Conservation (phyloP, 306 rosid species). For the Canavalia ensiformis region DNA sequence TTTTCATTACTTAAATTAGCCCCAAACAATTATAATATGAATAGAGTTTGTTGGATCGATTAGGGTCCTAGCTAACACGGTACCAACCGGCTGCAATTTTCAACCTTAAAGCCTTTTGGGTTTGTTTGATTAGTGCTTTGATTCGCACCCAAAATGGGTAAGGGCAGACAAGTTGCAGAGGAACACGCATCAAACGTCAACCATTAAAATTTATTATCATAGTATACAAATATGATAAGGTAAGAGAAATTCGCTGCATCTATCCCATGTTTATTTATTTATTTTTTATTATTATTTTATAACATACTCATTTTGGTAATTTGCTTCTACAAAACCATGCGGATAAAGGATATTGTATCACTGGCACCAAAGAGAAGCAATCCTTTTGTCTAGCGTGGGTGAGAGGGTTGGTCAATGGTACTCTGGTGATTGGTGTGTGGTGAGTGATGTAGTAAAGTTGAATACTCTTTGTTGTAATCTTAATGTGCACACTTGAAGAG, state of each 20-base stretch:
- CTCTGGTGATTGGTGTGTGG: constrained; percentile 23
- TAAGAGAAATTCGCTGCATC: neutral
- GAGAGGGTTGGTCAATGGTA: constrained; percentile 28
- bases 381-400: constrained; percentile 33
- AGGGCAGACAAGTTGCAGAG: neutral
- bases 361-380: constrained; percentile 43
- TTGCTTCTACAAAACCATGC: constrained; percentile 23
- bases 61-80: neutral
- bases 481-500: constrained; percentile 18
- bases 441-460: constrained; percentile 32
- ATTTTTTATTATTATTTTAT: neutral
- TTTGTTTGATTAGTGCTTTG: neutral
- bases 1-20: too few relatives aligned
- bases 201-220: constrained; percentile 8
- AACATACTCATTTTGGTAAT: neutral
- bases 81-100: neutral
- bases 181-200: constrained; percentile 12
- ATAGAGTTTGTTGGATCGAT: neutral
- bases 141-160: constrained; percentile 10
- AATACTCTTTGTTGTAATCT: neutral
- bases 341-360: constrained; percentile 31
- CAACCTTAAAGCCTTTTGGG: neutral
- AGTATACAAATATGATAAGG: neutral
- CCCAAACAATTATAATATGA: neutral
- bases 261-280: neutral